Base-by-base conservation (phyloP, 2,329 filamentous ascomycete genomes). In the Hypoxylon rubiginosum region DNA sequence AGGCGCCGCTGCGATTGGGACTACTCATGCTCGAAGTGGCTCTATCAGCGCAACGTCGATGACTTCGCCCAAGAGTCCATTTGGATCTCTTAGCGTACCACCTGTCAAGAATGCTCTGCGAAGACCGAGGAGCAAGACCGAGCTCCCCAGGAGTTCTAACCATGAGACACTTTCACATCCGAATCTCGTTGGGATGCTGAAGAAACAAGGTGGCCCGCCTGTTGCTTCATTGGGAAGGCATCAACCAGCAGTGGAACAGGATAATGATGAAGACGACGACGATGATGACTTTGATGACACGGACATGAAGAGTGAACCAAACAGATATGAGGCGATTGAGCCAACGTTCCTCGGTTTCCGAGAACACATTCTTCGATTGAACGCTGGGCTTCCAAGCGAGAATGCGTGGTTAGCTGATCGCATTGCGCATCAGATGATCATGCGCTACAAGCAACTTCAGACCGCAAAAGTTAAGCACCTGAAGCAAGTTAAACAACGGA, bases 321-420 rank as follows among this genome's bases (percentile, higher is more conserved):
- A 83, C 39, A 86, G 90, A 64, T 80, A 88, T 13, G 88, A 92
- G 70, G 84, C 86, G 9, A 91, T 95, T 65, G 85, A 89, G 9
- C 92, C 94, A 0, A 94, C 88, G 17, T 80, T 90, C 24, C 86
- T 90, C 64, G 94, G 94, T 0, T 97, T 97, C 79, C 89, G 88
- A 70, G 84, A 88, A 24, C 91, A 97, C 74, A 86, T 95, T 17
- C 80, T 89, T 49, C 85, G 87, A 64, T 80, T 97, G 46, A 97
- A 97, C 73, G 92, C 93, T n/a, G 81, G 84, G 10, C 82, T 97
- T 62, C 82, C 69, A 8, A 83, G n/a, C 80, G 66, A 74, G 3
- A 84, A 86, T 72, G 80, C 74, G 32, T 90, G 89, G 77, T 83
- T 97, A 68, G 87, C 95, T 13, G 91, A 96, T 30, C 90, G 94